Percentiles rank a stretch among this genome's conserved stretches.
Conservation (phyloP, 225 moss, liverwort and hornwort species). For the Ulota crispa region DNA sequence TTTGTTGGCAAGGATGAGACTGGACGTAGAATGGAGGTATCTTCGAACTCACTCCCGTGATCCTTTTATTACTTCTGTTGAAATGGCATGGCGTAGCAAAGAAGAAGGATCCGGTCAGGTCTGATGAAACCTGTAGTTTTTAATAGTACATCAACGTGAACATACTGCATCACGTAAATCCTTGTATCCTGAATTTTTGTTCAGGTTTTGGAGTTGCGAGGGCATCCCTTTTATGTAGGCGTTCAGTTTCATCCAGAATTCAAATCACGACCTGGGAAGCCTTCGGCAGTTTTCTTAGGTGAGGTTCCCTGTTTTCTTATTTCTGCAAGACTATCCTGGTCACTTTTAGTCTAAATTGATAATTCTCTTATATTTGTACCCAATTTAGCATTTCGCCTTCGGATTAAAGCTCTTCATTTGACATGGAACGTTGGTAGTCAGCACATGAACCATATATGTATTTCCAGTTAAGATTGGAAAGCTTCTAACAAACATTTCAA, state of each 20-base stretch:
- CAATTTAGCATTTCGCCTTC: not conserved
- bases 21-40: slow-evolving; percentile 81
- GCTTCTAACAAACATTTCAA: not conserved
- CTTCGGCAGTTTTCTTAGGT: slow-evolving; percentile 89
- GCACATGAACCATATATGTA: not conserved
- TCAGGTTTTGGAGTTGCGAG: slow-evolving; percentile 83
- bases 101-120: not conserved
- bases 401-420: not conserved
- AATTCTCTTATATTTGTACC: not conserved
- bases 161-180: not conserved
- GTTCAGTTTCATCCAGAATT: slow-evolving; percentile 98
- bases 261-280: slow-evolving; percentile 90
- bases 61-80: not conserved
- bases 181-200: not conserved
- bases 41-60: not conserved
- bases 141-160: not conserved
- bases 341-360: not conserved
- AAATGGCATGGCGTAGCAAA: not conserved
- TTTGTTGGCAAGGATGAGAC: slow-evolving; percentile 90
- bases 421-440: not conserved
- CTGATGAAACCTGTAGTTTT: slow-evolving; percentile 1
- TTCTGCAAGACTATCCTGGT: not conserved
- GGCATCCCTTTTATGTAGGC: slow-evolving; percentile 86
- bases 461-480: not conserved
- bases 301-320: not conserved